Conservation (phyloP, 306 rosid species). For the Quercus mongolica region DNA sequence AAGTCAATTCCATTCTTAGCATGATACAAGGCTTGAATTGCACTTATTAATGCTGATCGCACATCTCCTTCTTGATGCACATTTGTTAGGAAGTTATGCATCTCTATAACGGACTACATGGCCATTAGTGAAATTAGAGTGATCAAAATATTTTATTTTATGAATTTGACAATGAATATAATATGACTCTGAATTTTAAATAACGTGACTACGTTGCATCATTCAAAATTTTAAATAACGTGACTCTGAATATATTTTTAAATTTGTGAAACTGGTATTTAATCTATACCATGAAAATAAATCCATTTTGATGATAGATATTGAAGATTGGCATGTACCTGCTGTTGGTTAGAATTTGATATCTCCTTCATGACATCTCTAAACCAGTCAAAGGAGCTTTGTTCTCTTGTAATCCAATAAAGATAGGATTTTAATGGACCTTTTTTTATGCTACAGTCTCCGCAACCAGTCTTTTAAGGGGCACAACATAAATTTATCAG, state of each 20-base stretch:
- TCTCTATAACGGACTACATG: conserved; percentile 58
- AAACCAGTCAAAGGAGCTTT: conserved; percentile 91
- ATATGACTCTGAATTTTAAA: no score
- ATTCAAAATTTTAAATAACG: no score
- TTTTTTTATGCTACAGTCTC: conserved; percentile 44
- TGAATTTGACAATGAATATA: neutral
- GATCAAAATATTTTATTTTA: conserved; percentile 10
- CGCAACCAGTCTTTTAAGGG: conserved; percentile 44
- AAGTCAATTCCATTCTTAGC: conserved; percentile 69
- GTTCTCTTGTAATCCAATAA: conserved; percentile 89
- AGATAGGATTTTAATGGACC: conserved; percentile 71
- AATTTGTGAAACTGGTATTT: no score
- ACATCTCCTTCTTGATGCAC: conserved; percentile 67
- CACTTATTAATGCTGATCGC: conserved; percentile 65
- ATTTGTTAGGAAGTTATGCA: conserved; percentile 79
- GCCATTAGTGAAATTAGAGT: conserved; percentile 23
- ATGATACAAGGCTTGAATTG: conserved; percentile 63
- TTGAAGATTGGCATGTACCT: conserved; percentile 39
- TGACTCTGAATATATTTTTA: no score
- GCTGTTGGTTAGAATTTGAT: conserved; percentile 45
- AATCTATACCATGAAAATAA: no score
- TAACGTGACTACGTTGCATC: no score
- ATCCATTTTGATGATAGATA: neutral
- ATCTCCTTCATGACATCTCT: conserved; percentile 70
- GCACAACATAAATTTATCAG: neutral